phyloP scores from a whole-genome alignment of 192 early-diverging fungal species.

The Podila clonocystis region DNA sequence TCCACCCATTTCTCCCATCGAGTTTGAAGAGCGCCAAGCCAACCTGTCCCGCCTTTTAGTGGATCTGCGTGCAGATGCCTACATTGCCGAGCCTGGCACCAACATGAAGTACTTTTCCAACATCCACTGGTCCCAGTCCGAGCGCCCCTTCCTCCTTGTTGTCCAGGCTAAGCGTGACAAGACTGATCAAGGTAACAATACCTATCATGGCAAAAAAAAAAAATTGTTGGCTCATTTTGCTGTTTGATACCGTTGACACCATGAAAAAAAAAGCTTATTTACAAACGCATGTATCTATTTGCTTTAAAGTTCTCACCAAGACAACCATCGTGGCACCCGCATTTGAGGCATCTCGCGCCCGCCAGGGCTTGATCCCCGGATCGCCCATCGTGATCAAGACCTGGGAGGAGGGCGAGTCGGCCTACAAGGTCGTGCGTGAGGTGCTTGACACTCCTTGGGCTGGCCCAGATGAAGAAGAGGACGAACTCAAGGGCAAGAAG shows the following conservation, averaged over 20 bases:
- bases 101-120: slow-evolving; percentile 61
- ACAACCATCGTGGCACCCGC: slow-evolving; percentile 57
- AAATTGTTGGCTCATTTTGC: neutral
- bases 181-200: slow-evolving; percentile 11
- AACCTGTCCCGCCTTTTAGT: slow-evolving; percentile 46
- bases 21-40: slow-evolving; percentile 54
- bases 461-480: slow-evolving; percentile 6
- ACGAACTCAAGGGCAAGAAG: slow-evolving; percentile 6
- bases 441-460: slow-evolving; percentile 31
- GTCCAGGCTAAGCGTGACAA: slow-evolving; percentile 38
- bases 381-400: slow-evolving; percentile 39
- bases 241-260: neutral
- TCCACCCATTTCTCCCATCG: slow-evolving; percentile 28
- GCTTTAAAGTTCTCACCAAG: slow-evolving; percentile 37
- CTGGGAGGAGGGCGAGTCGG: slow-evolving; percentile 60
- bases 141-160: slow-evolving; percentile 58
- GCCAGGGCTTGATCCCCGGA: slow-evolving; percentile 31
- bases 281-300: neutral
- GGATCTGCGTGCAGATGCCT: slow-evolving; percentile 42
- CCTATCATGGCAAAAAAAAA: neutral
- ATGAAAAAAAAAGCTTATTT: neutral
- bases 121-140: slow-evolving; percentile 57
- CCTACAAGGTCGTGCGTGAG: slow-evolving; percentile 50
- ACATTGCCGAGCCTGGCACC: slow-evolving; percentile 58
- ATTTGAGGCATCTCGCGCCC: slow-evolving; percentile 61